Evolutionary conservation across 345 rosid genomes (phyloP), one percentile per base, ranked within the genome.

Genomic region (Theobroma cacao): DNA sequence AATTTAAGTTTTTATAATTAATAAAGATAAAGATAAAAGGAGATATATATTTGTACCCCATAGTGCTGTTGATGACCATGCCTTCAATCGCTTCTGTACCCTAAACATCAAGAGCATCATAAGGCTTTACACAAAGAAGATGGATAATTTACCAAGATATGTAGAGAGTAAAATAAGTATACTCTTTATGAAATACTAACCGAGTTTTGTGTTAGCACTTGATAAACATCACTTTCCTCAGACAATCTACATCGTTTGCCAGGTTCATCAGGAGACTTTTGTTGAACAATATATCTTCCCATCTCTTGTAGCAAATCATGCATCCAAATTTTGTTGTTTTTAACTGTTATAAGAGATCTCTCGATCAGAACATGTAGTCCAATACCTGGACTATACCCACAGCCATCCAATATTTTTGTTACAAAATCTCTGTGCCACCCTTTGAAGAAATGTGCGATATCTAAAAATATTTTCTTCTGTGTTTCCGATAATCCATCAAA

Each of bases 381-480:
- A 52, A 80, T 80, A 20, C 53, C 72, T 82, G 72, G 41, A 67
- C 83, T 48, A 79, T n/a, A 79, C 31, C 76, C 83, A 65, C 79
- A 76, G 9, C 81, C 78, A 58, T 80, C 74, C 6, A 88, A 30
- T 38, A 83, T 28, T 52, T 77, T 69, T 65, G 4, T 78, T 30
- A 75, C 88, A 68, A 48, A 66, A 61, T 80, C 81, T 77, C 10
- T 75, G 17, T 43, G 48, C 30, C 63, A 61, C 45, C 78, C 71
- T 22, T 77, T 30, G 15, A 60, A 79, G 43, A 86, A 81, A 45
- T 86, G 83, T 53, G 87, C 80, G 43, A 85, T 56, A 53, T 78
- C 84, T 12, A 86, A 74, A 58, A 88, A 87, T 30, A 85, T 77
- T 14, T 82, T 43, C 53, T 87, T 79, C 52, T 83, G 81, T 6